These are phyloP conservation scores for Zopfia rhizophila DNA, from an alignment of 2,329 filamentous ascomycete species.

Conservation along the genomic window DNA sequence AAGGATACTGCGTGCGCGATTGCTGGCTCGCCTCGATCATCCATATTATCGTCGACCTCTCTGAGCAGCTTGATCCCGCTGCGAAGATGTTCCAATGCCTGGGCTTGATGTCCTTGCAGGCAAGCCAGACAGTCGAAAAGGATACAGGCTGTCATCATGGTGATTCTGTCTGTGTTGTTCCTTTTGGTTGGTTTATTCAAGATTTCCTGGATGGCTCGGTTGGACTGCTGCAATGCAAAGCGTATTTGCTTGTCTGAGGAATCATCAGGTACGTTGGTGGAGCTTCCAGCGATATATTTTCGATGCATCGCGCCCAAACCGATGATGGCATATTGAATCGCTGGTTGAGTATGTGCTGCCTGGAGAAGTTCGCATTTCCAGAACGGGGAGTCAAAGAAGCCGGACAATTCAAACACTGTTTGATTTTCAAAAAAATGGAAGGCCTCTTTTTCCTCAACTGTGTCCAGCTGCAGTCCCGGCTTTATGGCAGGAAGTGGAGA, in stretches of 20 bases:
- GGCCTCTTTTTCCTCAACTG: constrained; percentile 35
- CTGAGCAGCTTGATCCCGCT: constrained; percentile 43
- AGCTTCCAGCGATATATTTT: constrained; percentile 34
- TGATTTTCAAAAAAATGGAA: constrained; percentile 44
- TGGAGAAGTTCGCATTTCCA: constrained; percentile 45
- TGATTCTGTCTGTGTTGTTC: constrained; percentile 34
- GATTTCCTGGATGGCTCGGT: constrained; percentile 38
- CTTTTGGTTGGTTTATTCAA: constrained; percentile 10
- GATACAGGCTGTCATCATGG: constrained; percentile 43
- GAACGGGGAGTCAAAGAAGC: constrained; percentile 42
- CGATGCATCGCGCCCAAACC: constrained; percentile 46
- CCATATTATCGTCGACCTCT: constrained; percentile 33
- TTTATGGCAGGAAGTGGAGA: constrained; percentile 23
- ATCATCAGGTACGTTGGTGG: constrained; percentile 35
- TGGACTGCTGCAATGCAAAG: constrained; percentile 46
- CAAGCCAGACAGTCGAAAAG: constrained; percentile 45
- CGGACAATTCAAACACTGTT: constrained; percentile 36
- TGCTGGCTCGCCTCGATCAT: constrained; percentile 9
- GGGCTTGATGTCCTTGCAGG: constrained; percentile 42
- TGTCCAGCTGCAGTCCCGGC: constrained; percentile 27
- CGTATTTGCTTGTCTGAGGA: constrained; percentile 34
- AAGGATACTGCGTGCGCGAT: constrained; percentile 36
- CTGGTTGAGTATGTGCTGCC: constrained; percentile 41
- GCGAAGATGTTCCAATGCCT: constrained; percentile 41
- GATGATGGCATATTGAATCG: constrained; percentile 43